These are phyloP conservation scores for Phallus indusiatus DNA, from an alignment of 768 basidiomycete genomes.

Conservation along the genomic window DNA sequence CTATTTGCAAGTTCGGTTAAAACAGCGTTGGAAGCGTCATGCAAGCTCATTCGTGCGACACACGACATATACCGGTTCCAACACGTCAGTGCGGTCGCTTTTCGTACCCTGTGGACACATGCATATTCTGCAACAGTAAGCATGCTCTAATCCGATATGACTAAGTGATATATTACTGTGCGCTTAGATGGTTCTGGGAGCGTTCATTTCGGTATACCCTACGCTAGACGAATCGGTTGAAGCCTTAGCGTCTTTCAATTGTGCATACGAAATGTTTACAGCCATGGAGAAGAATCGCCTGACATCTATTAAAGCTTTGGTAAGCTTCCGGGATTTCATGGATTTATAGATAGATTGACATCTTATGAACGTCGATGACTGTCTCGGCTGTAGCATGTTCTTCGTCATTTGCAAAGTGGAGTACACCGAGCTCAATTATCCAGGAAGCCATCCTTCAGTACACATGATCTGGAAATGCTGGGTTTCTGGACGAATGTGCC, in stretches of 20 bases:
- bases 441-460: neutral
- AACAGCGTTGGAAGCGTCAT: neutral
- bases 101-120: constrained; percentile 4
- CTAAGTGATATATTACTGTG: neutral
- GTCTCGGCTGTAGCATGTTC: neutral
- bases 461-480: neutral
- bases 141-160: neutral
- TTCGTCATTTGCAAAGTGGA: neutral
- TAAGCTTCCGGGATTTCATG: neutral
- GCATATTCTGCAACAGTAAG: constrained; percentile 1
- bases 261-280: neutral
- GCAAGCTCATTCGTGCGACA: neutral
- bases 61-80: constrained; percentile 2
- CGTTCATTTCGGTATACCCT: constrained; percentile 1
- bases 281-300: neutral
- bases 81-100: neutral
- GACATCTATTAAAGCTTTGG: neutral
- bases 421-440: constrained; percentile 2
- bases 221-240: neutral
- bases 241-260: neutral
- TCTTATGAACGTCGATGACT: neutral
- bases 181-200: constrained; percentile 4
- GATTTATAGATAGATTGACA: neutral
- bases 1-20: constrained; percentile 1
- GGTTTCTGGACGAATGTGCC: constrained; percentile 9